phyloP scores from a whole-genome alignment of 2,329 filamentous ascomycete species.

The Trichoderma cornu-damae region DNA sequence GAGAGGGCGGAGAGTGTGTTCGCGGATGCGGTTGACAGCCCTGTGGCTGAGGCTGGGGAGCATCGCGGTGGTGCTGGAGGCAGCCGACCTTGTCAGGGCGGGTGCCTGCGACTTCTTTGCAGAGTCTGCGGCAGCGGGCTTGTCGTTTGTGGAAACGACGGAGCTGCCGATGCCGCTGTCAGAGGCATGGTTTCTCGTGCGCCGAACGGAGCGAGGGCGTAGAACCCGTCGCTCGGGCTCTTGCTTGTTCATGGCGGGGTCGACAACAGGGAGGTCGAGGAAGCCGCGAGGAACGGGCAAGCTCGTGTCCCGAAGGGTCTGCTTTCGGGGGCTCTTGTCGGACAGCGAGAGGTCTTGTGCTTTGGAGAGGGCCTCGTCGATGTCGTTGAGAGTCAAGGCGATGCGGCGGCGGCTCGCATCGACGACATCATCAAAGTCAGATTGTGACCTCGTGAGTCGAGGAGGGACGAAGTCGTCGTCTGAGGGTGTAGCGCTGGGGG shows the following conservation, averaged over 20 bases:
- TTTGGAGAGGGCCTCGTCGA: conserved; percentile 57
- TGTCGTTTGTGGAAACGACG: conserved; percentile 57
- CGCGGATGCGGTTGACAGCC: conserved; percentile 72
- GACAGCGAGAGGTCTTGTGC: conserved; percentile 38
- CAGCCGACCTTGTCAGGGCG: conserved; percentile 58
- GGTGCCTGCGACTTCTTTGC: conserved; percentile 43
- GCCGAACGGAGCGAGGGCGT: conserved; percentile 51
- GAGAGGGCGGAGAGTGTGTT: conserved; percentile 73
- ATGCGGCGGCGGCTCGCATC: conserved; percentile 65
- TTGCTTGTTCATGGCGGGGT: conserved; percentile 42
- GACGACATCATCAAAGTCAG: conserved; percentile 65
- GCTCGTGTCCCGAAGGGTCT: conserved; percentile 49
- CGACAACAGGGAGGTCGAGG: conserved; percentile 51
- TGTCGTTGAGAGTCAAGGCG: conserved; percentile 58
- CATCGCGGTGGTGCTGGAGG: conserved; percentile 43
- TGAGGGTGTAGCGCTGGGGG: conserved; percentile 38
- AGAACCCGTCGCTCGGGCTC: conserved; percentile 45
- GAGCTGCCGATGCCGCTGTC: conserved; percentile 89
- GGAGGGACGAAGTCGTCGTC: conserved; percentile 46
- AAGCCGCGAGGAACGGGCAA: conserved; percentile 56
- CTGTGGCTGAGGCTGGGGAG: conserved; percentile 60
- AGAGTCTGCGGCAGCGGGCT: conserved; percentile 41
- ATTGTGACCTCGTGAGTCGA: conserved; percentile 61
- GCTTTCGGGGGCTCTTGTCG: conserved; percentile 29
- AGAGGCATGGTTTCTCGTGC: conserved; percentile 63